phyloP scores from a whole-genome alignment of 2,329 filamentous ascomycete species.

The Penicillium sclerotigenum region DNA sequence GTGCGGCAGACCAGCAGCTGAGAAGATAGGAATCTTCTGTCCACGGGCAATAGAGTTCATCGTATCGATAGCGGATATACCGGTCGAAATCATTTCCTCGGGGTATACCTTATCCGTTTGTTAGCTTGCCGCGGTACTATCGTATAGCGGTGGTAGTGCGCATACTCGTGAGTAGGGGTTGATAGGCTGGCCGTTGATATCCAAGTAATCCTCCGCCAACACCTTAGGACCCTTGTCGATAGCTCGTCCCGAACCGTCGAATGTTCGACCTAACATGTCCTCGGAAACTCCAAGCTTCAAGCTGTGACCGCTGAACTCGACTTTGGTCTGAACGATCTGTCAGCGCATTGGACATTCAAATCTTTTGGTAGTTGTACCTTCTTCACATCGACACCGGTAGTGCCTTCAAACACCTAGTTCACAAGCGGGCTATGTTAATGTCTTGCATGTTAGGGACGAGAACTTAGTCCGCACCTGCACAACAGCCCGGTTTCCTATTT shows the following conservation, averaged over 20 bases:
- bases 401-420: conserved; percentile 89
- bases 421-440: conserved; percentile 23
- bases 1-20: conserved; percentile 93
- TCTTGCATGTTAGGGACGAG: conserved; percentile 6
- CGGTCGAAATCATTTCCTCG: conserved; percentile 99
- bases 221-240: conserved; percentile 99
- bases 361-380: conserved; percentile 58
- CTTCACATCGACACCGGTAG: conserved; percentile 96
- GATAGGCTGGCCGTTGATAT: conserved; percentile 98
- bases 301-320: conserved; percentile 95
- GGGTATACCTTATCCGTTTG: conserved; percentile 71
- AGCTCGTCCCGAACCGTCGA: conserved; percentile 94
- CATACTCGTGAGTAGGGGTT: conserved; percentile 92
- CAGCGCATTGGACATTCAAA: conserved; percentile 20
- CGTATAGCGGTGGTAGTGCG: background rate
- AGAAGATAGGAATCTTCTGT: conserved; percentile 99
- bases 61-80: conserved; percentile 98
- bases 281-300: conserved; percentile 98
- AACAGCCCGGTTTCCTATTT: conserved; percentile 79
- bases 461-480: conserved; percentile 68
- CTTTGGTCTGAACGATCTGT: conserved; percentile 67
- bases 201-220: conserved; percentile 93
- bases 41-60: conserved; percentile 98
- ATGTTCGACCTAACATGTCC: conserved; percentile 98
- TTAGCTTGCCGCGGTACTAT: conserved; percentile 11